phyloP scores from a whole-genome alignment of 2,329 filamentous ascomycete genomes.

The Venturia aucupariae region DNA sequence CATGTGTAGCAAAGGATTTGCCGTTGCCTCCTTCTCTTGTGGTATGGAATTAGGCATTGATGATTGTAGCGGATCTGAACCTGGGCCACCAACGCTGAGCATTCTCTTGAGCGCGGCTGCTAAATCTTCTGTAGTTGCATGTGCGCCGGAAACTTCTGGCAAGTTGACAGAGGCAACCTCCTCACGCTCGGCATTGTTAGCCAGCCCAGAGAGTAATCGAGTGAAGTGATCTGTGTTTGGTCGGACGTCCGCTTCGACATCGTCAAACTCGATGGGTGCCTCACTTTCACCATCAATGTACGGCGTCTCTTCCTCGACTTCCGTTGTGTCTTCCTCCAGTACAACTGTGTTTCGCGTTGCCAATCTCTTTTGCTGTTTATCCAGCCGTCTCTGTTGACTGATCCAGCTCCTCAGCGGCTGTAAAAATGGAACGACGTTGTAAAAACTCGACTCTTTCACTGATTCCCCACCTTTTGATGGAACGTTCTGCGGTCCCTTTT shows the following conservation, averaged over 20 bases:
- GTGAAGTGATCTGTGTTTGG: slow-evolving; percentile 2
- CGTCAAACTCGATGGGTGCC: neutral
- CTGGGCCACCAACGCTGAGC: slow-evolving; percentile 34
- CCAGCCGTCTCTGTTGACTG: slow-evolving; percentile 68
- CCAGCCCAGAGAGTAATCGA: slow-evolving; percentile 12
- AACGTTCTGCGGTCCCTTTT: slow-evolving; percentile 51
- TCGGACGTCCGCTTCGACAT: neutral
- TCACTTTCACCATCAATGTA: neutral
- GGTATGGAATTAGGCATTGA: slow-evolving; percentile 19
- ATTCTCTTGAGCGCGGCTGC: slow-evolving; percentile 44
- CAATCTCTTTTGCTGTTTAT: slow-evolving; percentile 35
- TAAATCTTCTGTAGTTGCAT: slow-evolving; percentile 29
- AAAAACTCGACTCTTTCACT: slow-evolving; percentile 77
- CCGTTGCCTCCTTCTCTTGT: slow-evolving; percentile 25
- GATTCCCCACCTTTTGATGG: slow-evolving; percentile 44
- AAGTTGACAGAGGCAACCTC: neutral
- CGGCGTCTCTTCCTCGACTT: slow-evolving; percentile 10
- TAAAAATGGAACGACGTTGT: slow-evolving; percentile 94
- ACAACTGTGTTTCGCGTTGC: slow-evolving; percentile 5
- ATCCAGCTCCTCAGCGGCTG: slow-evolving; percentile 85
- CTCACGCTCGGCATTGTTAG: neutral
- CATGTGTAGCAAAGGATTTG: slow-evolving; percentile 47
- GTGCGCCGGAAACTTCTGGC: slow-evolving; percentile 6
- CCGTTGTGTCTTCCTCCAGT: slow-evolving; percentile 20
- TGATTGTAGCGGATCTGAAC: slow-evolving; percentile 28